Evolutionary conservation across 768 basidiomycete genomes (phyloP).

Genomic region (Hericium alpestre): DNA sequence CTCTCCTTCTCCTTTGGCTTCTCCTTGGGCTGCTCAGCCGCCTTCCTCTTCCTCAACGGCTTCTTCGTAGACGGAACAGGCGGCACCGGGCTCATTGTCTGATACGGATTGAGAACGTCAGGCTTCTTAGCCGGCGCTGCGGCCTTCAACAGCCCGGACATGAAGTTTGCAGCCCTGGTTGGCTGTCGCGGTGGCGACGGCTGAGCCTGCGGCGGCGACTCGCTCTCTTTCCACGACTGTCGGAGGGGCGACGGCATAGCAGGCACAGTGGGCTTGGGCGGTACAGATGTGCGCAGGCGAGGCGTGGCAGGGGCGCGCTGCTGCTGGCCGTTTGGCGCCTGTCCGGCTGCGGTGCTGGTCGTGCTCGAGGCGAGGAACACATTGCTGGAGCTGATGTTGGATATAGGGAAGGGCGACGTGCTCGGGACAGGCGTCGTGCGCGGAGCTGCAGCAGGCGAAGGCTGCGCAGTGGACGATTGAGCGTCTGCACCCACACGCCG

Average conservation of each 20-base stretch:
- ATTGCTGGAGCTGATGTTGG: neutral
- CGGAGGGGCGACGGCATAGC: conserved; percentile 65
- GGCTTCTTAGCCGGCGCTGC: conserved; percentile 51
- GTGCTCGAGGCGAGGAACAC: conserved; percentile 1
- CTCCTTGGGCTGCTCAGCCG: conserved; percentile 14
- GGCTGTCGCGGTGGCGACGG: conserved; percentile 28
- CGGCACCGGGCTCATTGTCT: conserved; percentile 59
- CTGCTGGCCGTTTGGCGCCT: conserved; percentile 5
- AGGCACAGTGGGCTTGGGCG: conserved; percentile 46
- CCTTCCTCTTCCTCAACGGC: conserved; percentile 17
- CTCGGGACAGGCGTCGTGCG: conserved; percentile 4
- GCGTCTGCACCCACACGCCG: conserved; percentile 45
- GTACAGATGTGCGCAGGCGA: conserved; percentile 16
- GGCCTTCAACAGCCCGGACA: conserved; percentile 63
- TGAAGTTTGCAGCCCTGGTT: conserved; percentile 58
- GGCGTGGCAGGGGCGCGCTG: conserved; percentile 11
- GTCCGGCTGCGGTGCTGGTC: conserved; percentile 9
- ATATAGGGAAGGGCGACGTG: conserved; percentile 3
- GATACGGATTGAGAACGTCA: conserved; percentile 72
- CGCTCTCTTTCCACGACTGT: conserved; percentile 53
- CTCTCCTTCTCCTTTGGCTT: conserved; percentile 20
- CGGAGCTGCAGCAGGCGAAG: conserved; percentile 4
- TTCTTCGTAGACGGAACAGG: conserved; percentile 18
- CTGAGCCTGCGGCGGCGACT: conserved; percentile 24
- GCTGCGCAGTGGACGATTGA: conserved; percentile 26